A percentile compares a stretch with the other conserved stretches of the same genome.
phyloP scores from a whole-genome alignment of 257 asterid species.

The Lithospermum erythrorhizon region DNA sequence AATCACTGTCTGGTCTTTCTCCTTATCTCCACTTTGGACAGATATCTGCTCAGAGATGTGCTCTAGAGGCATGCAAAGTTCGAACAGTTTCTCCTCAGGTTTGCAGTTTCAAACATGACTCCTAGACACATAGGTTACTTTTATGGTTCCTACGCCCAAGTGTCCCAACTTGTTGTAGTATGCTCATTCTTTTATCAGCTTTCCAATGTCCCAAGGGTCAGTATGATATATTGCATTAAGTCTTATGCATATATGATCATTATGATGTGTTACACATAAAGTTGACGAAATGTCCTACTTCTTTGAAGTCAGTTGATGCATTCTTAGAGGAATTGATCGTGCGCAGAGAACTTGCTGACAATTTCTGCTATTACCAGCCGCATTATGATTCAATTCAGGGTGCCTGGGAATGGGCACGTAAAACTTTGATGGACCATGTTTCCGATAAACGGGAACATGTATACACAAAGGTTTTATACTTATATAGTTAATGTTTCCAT shows the following conservation, averaged over 20 bases:
- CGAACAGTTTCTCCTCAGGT: constrained; percentile 67
- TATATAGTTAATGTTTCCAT: constrained; percentile 5
- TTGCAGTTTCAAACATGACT: constrained; percentile 1
- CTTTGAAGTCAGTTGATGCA: constrained; percentile 69
- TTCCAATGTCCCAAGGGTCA: not conserved
- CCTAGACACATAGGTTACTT: not conserved
- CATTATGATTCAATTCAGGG: constrained; percentile 79
- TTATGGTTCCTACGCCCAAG: not conserved
- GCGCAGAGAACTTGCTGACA: constrained; percentile 94
- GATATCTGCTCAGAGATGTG: constrained; percentile 90
- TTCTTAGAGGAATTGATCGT: constrained; percentile 84
- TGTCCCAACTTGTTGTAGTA: not conserved
- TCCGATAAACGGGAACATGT: constrained; percentile 77
- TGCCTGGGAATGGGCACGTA: constrained; percentile 99
- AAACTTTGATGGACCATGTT: constrained; percentile 72
- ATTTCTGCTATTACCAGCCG: constrained; percentile 92
- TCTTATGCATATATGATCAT: no score
- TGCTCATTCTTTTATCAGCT: not conserved
- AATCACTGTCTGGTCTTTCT: constrained; percentile 84
- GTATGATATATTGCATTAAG: no score
- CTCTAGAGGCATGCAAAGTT: constrained; percentile 64
- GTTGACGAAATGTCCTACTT: constrained; percentile 11
- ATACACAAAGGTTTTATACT: constrained; percentile 50
- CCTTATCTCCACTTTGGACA: constrained; percentile 97
- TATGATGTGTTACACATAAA: constrained; percentile 6